Evolutionary conservation across 352 stramenopile genomes (phyloP), one percentile per base, ranked within the genome.

Genomic region (Globisporangium paddicum): DNA sequence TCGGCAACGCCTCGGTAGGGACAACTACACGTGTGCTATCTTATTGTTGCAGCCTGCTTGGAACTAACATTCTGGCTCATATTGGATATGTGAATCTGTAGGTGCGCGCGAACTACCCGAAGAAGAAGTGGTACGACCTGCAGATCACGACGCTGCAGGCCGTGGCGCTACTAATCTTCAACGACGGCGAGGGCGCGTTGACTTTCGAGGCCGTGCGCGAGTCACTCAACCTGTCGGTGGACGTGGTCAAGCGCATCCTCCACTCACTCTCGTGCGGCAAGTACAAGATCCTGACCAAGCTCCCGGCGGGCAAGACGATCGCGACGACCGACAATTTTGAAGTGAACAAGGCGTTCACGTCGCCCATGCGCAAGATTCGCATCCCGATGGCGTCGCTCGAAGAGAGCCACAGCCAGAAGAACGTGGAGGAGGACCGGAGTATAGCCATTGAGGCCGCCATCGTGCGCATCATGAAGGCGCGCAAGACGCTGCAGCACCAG

Each of bases 381-480:
- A 98, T 99, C 63, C 97, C 97, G 3, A 99, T 99, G 96, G 97
- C 97, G 28, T 98, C 92, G 26, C 76, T 99, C 45, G 97, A 99
- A 57, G 92, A 98, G 68, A 97, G 89, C 57, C 92, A 99, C 81
- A 99, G 97, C 69, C 96, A 98, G 47, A 99, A 99, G 77, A 86
- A 96, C 48, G 95, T 99, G 5, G 95, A 99, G 70, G 97, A 99
- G 68, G 89, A 98, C 60, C 80, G 90, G 40, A 90, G 89, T 60
- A 98, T 98, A 77, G 96, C 97, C 19, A 99, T 99, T 70, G 98
- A 99, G 82, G 98, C 98, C 38, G 96, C 97, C 13, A 99, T 99
- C 67, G 98, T 99, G 41, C 93, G 98, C 72, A 99, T 99, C 78
- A 99, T 99, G 98, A 99, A 99, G 80, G 96, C 96, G 19, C 79